Evolutionary conservation across 495 filamentous ascomycete species (phyloP).

Genomic region (Clavariopsis aquatica): DNA sequence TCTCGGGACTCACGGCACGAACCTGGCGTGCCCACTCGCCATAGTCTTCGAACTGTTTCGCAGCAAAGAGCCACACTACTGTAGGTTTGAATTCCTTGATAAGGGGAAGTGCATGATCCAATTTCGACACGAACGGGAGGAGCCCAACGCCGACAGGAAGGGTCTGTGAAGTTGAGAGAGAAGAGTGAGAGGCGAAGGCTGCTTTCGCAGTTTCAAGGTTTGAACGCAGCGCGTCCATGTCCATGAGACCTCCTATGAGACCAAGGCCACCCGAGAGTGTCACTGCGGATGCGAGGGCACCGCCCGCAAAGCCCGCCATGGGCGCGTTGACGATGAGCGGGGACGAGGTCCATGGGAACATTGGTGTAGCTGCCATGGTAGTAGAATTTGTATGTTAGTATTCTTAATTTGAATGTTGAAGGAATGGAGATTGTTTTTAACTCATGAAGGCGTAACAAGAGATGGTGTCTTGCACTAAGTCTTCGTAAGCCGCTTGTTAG

Average conservation of each 20-base stretch:
- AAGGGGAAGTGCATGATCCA: constrained; percentile 49
- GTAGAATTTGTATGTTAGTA: too few relatives aligned
- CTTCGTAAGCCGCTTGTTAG: not conserved
- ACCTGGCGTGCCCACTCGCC: constrained; percentile 58
- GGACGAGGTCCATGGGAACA: constrained; percentile 56
- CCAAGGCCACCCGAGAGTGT: constrained; percentile 59
- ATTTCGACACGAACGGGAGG: constrained; percentile 56
- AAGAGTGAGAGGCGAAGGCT: constrained; percentile 8
- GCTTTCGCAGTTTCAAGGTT: constrained; percentile 34
- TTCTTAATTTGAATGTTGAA: too few relatives aligned
- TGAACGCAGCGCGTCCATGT: constrained; percentile 33
- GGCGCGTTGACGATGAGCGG: constrained; percentile 71
- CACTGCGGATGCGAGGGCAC: constrained; percentile 60
- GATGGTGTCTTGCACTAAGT: not conserved
- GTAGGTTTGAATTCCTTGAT: constrained; percentile 56
- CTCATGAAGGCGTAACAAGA: not conserved
- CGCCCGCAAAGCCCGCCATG: constrained; percentile 68
- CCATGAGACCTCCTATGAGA: constrained; percentile 45
- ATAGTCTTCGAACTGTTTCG: constrained; percentile 53
- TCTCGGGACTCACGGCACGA: constrained; percentile 49
- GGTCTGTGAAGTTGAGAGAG: constrained; percentile 17
- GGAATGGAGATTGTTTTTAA: not conserved
- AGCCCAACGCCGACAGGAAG: constrained; percentile 68
- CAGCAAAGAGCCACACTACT: constrained; percentile 73
- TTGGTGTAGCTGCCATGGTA: not conserved